Conservation (phyloP, 1,284 basidiomycete genomes). For the Ustilago sp. region DNA sequence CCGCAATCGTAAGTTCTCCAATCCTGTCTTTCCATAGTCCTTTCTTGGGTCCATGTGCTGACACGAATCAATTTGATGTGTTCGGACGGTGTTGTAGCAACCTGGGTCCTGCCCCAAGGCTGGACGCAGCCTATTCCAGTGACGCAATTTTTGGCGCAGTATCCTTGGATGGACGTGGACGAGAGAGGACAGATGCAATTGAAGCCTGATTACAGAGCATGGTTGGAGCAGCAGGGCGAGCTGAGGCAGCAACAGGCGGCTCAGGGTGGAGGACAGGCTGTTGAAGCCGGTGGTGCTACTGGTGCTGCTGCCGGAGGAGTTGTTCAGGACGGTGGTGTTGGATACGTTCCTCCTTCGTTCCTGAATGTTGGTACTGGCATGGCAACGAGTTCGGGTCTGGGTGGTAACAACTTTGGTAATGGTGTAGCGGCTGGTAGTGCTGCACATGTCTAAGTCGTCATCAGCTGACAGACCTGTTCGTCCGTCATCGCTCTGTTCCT, state of each 20-base stretch:
- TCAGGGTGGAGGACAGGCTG: background rate
- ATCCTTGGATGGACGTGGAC: slow-evolving; percentile 37
- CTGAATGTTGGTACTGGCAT: slow-evolving; percentile 12
- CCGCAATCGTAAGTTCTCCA: slow-evolving; percentile 26
- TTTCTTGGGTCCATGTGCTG: background rate
- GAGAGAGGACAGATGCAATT: slow-evolving; percentile 28
- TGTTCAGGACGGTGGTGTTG: slow-evolving; percentile 25
- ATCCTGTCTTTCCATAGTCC: background rate
- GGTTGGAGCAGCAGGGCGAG: slow-evolving; percentile 28
- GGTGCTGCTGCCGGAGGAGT: slow-evolving; percentile 2
- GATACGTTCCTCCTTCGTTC: slow-evolving; percentile 19
- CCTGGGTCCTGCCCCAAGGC: slow-evolving; percentile 29
- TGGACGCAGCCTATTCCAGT: slow-evolving; percentile 49
- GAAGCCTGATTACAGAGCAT: slow-evolving; percentile 25
- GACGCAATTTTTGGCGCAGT: slow-evolving; percentile 44
- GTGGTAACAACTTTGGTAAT: slow-evolving; percentile 20
- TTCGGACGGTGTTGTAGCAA: slow-evolving; percentile 15
- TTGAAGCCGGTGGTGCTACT: background rate
- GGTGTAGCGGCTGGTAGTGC: slow-evolving; percentile 26
- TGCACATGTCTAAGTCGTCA: slow-evolving; percentile 19
- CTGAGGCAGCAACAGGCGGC: background rate
- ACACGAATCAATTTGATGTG: background rate
- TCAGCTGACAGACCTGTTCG: background rate
- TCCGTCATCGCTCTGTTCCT: background rate
- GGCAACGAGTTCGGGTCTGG: slow-evolving; percentile 14